Evolutionary conservation across 2,329 filamentous ascomycete species (phyloP).

Genomic region (Fusarium sp.): DNA sequence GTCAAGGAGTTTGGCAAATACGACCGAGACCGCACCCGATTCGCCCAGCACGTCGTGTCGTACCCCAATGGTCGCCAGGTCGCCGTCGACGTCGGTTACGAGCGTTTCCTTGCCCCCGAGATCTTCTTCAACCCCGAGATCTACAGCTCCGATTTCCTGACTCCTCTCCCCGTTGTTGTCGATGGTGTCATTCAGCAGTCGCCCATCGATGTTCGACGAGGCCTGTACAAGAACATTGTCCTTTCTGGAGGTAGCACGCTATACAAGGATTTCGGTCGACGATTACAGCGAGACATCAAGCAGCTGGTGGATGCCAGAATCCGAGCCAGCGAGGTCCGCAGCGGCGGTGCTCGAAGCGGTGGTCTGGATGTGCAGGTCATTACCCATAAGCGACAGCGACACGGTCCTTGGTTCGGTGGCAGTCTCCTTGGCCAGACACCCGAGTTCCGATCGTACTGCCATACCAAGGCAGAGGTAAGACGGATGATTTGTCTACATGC

Average conservation of each 20-base stretch:
- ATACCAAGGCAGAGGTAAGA: conserved; percentile 83
- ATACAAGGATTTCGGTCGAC: conserved; percentile 97
- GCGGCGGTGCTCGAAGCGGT: conserved; percentile 91
- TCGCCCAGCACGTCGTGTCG: conserved; percentile 88
- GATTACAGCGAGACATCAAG: conserved; percentile 96
- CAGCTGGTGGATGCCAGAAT: conserved; percentile 95
- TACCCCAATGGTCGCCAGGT: conserved; percentile 88
- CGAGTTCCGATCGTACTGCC: conserved; percentile 98
- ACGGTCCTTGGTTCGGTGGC: conserved; percentile 98
- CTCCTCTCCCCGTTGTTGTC: conserved; percentile 92
- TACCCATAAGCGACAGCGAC: conserved; percentile 95
- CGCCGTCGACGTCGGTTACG: conserved; percentile 93
- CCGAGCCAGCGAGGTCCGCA: conserved; percentile 88
- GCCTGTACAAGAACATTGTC: conserved; percentile 99
- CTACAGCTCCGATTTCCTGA: conserved; percentile 98
- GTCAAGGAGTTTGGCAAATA: conserved; percentile 98
- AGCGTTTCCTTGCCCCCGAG: conserved; percentile 96
- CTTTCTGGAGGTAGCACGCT: conserved; percentile 95
- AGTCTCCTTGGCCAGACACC: conserved; percentile 96
- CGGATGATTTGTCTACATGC: neutral
- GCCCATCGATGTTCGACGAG: conserved; percentile 95
- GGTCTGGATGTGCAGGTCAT: conserved; percentile 97
- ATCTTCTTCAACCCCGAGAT: conserved; percentile 99
- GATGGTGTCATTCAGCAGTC: conserved; percentile 98
- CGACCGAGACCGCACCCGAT: conserved; percentile 91